A percentile compares a stretch with the other conserved stretches of the same genome.
Evolutionary conservation across 805 yeast genomes (phyloP).

Genomic region (Hyphopichia homilentoma): DNA sequence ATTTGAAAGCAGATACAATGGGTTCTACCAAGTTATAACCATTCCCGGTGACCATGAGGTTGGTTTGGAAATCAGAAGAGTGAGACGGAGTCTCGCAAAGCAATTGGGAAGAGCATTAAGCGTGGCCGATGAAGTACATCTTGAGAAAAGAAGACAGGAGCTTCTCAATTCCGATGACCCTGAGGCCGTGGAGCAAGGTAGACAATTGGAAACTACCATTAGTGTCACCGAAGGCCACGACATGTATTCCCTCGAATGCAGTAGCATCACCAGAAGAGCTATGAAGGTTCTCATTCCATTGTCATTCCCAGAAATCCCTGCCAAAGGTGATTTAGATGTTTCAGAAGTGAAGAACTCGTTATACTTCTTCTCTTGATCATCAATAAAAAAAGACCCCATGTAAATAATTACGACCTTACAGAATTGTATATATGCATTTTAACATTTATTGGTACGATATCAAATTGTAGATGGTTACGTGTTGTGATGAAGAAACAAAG

Average conservation of each 20-base stretch:
- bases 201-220: conserved; percentile 64
- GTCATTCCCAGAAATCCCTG: conserved; percentile 67
- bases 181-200: conserved; percentile 45
- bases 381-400: too few species aligned
- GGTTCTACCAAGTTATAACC: conserved; percentile 57
- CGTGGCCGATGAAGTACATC: conserved; percentile 65
- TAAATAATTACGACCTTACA: too few species aligned
- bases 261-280: conserved; percentile 20
- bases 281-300: conserved; percentile 62
- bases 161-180: conserved; percentile 53
- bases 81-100: conserved; percentile 46
- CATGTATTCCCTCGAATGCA: conserved; percentile 18
- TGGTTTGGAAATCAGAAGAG: conserved; percentile 46
- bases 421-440: too few species aligned
- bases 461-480: too few species aligned
- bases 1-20: conserved; percentile 74
- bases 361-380: conserved; percentile 62
- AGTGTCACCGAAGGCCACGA: conserved; percentile 45
- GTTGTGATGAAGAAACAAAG: too few species aligned
- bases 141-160: conserved; percentile 63
- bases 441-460: too few species aligned
- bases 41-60: conserved; percentile 51
- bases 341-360: conserved; percentile 63
- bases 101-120: conserved; percentile 55
- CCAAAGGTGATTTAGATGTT: conserved; percentile 82